Evolutionary conservation across 345 rosid genomes (phyloP), one percentile per base, ranked within the genome.

Genomic region (Noccaea caerulescens): DNA sequence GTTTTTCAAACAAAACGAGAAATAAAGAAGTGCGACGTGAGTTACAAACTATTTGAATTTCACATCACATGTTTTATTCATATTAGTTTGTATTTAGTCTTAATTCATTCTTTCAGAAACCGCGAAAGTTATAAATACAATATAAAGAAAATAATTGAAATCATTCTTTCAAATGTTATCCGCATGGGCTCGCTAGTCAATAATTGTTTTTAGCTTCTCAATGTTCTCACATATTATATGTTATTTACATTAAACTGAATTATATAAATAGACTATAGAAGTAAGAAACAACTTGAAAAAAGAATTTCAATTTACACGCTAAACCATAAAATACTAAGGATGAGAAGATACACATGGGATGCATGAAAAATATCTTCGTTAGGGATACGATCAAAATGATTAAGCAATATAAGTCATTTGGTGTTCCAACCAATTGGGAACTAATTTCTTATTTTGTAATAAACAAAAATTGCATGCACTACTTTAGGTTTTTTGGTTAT

Each of bases 371-470:
- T 42, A 43, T 44, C 32, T 66, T 74, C 49, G 49, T 43, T 59
- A 59, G 10, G 53, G 69, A 60, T 68, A 45, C 37, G 73, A 53
- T 61, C 64, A 61, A 75, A 75, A 46, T 45, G 58, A 58, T 54
- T 62, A 68, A 68, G 7, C 5, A 54, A 11, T 27, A 37, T 25
- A 45, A 68, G 18, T 53, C 58, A 53, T 8, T 53, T 54, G 69
- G 12, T 75, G 79, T 75, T 75, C 50, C 74, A 37, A 37, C 69
- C 23, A 45, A 44, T 61, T 9, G 58, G 74, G 79, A 61, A 68
- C 58, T 68, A 37, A 14, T 75, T 75, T 68, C 79, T 69, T 45
- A 46, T 75, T 75, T 10, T 45, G 79, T 68, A 68, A 54, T 61
- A 63, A 54, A 68, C 79, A 68, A 68, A 75, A 53, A 7, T 54